Evolutionary conservation across 768 basidiomycete species (phyloP).

Genomic region (Amanita inopinata): DNA sequence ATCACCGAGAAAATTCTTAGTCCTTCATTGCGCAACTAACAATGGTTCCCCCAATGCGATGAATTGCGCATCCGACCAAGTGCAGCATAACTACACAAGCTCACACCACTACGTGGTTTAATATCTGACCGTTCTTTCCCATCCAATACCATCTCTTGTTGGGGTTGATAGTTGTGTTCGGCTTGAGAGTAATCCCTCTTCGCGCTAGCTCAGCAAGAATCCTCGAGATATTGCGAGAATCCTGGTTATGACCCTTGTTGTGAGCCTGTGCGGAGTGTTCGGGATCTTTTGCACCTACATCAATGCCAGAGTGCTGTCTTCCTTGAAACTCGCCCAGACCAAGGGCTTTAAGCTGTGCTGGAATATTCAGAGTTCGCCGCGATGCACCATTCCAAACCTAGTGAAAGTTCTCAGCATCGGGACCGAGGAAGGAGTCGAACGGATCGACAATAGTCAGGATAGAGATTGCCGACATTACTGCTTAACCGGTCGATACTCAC

Average conservation of each 20-base stretch:
- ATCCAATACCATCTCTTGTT: conserved; percentile 77
- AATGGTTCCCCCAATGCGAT: too few species aligned
- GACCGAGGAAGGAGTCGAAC: not conserved
- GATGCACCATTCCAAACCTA: not conserved
- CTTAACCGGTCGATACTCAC: too few species aligned
- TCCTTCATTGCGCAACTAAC: too few species aligned
- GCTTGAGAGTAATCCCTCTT: conserved; percentile 54
- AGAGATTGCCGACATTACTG: too few species aligned
- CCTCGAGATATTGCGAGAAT: conserved; percentile 81
- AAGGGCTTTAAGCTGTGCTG: conserved; percentile 67
- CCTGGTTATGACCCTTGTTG: conserved; percentile 34
- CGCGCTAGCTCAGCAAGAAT: conserved; percentile 73
- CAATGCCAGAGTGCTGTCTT: conserved; percentile 80
- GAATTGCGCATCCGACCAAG: too few species aligned
- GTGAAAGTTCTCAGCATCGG: not conserved
- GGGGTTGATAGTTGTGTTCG: conserved; percentile 64
- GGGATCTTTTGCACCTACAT: conserved; percentile 44
- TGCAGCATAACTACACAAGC: too few species aligned
- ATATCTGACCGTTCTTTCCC: conserved; percentile 63
- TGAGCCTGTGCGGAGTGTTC: conserved; percentile 9
- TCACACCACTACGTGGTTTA: conserved; percentile 31
- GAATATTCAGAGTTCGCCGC: conserved; percentile 47
- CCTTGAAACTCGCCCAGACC: conserved; percentile 71
- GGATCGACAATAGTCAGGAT: not conserved
- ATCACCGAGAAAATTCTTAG: too few species aligned